These are phyloP conservation scores for Emericellopsis atlantica DNA, from an alignment of 2,329 filamentous ascomycete species.

Conservation along the genomic window DNA sequence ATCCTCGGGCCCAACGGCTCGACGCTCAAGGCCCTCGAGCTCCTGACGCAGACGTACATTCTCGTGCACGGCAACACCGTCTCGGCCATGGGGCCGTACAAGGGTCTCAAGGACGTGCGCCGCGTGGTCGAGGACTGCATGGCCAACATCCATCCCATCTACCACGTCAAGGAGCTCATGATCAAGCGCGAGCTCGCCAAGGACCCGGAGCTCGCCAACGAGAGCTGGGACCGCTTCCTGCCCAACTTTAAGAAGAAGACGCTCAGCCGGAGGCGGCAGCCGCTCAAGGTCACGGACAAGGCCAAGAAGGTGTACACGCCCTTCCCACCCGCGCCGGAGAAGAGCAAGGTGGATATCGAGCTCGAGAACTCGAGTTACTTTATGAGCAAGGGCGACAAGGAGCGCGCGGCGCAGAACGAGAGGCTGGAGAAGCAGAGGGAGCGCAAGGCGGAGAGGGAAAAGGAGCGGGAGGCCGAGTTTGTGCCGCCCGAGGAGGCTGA, in stretches of 20 bases:
- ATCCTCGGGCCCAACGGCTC: conserved; percentile 86
- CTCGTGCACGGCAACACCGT: conserved; percentile 96
- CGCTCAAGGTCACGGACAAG: conserved; percentile 85
- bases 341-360: conserved; percentile 97
- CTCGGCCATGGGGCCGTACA: conserved; percentile 80
- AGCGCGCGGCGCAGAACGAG: conserved; percentile 67
- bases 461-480: conserved; percentile 75
- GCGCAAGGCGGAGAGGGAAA: conserved; percentile 80
- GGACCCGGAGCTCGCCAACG: conserved; percentile 71
- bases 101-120: conserved; percentile 84
- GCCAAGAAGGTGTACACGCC: conserved; percentile 89
- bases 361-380: conserved; percentile 98
- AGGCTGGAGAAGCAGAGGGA: conserved; percentile 72
- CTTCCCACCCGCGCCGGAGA: conserved; percentile 92
- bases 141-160: conserved; percentile 94
- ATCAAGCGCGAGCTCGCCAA: conserved; percentile 87
- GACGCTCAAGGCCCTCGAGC: conserved; percentile 86
- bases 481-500: conserved; percentile 70
- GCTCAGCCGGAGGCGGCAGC: conserved; percentile 70
- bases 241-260: conserved; percentile 95
- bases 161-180: conserved; percentile 66
- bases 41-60: conserved; percentile 85
- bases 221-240: conserved; percentile 92
- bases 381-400: conserved; percentile 83
- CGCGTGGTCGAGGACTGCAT: conserved; percentile 91